Conservation (phyloP, 2,329 filamentous ascomycete genomes). For the Chalaropsis thielavioides region DNA sequence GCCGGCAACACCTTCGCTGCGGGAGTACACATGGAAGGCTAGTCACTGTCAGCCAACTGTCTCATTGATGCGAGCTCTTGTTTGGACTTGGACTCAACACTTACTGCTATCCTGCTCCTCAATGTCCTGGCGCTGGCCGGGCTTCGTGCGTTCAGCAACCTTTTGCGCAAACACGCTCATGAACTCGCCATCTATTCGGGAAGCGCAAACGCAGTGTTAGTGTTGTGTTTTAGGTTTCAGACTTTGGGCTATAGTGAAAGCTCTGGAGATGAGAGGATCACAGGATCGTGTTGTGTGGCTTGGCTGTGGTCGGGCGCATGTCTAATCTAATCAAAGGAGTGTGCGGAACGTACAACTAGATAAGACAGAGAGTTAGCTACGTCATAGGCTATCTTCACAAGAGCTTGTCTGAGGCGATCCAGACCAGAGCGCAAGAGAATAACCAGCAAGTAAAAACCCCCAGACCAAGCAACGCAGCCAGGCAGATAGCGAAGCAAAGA, state of each 20-base stretch:
- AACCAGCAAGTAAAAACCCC: neutral
- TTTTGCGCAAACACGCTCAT: constrained; percentile 78
- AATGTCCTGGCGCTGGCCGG: constrained; percentile 73
- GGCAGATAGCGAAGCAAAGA: neutral
- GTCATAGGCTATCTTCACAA: neutral
- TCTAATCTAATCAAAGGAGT: neutral
- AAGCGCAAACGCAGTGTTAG: constrained; percentile 3
- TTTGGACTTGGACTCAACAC: constrained; percentile 13
- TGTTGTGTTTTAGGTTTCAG: neutral
- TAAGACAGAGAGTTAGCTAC: constrained; percentile 3
- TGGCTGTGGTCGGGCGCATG: neutral
- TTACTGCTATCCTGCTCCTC: constrained; percentile 53
- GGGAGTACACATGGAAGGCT: constrained; percentile 63
- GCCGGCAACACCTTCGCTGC: constrained; percentile 58
- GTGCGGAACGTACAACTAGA: constrained; percentile 13
- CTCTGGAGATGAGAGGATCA: neutral
- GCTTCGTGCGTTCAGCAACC: constrained; percentile 68
- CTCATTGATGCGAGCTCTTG: neutral
- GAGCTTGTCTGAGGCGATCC: neutral
- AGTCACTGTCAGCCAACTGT: constrained; percentile 30
- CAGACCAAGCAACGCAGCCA: neutral
- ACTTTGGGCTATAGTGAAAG: neutral
- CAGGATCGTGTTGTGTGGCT: neutral
- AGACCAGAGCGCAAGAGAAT: neutral
- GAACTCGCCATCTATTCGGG: constrained; percentile 38